phyloP scores from a whole-genome alignment of 2,329 filamentous ascomycete genomes.

The Fusarium humuli region DNA sequence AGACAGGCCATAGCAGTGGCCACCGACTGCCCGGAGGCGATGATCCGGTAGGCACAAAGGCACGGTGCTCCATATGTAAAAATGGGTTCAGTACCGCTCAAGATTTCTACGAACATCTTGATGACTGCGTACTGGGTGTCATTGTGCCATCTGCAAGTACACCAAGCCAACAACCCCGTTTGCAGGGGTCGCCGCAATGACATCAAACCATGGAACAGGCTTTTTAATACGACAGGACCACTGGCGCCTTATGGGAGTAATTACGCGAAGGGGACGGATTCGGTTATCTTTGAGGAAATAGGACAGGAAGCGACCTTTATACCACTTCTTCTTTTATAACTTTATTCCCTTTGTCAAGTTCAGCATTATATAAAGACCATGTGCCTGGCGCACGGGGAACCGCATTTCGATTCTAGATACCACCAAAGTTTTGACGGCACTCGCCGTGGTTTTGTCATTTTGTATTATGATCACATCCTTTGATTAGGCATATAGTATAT shows the following conservation, averaged over 20 bases:
- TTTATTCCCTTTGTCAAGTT: constrained; percentile 17
- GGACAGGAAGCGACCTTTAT: constrained; percentile 12
- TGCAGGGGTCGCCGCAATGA: constrained; percentile 24
- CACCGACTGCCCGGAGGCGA: constrained; percentile 50
- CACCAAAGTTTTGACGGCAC: constrained; percentile 33
- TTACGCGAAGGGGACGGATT: constrained; percentile 19
- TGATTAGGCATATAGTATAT: constrained; percentile 10
- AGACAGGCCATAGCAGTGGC: constrained; percentile 89
- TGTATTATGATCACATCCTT: constrained; percentile 29
- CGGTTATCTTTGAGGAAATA: constrained; percentile 15
- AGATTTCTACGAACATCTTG: constrained; percentile 97
- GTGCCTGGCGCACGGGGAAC: constrained; percentile 36
- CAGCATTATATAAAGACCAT: constrained; percentile 27
- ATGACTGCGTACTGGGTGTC: constrained; percentile 71
- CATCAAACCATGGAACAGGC: not conserved
- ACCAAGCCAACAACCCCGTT: constrained; percentile 20
- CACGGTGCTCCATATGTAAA: constrained; percentile 91
- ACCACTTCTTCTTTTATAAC: constrained; percentile 1
- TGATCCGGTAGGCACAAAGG: constrained; percentile 63
- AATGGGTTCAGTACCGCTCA: constrained; percentile 85
- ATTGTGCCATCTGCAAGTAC: constrained; percentile 58
- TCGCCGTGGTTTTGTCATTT: constrained; percentile 20
- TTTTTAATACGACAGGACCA: not conserved
- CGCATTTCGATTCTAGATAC: constrained; percentile 41
- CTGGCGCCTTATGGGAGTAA: constrained; percentile 3